Evolutionary conservation across 495 filamentous ascomycete genomes (phyloP).

Genomic region (Annulohypoxylon stygium): DNA sequence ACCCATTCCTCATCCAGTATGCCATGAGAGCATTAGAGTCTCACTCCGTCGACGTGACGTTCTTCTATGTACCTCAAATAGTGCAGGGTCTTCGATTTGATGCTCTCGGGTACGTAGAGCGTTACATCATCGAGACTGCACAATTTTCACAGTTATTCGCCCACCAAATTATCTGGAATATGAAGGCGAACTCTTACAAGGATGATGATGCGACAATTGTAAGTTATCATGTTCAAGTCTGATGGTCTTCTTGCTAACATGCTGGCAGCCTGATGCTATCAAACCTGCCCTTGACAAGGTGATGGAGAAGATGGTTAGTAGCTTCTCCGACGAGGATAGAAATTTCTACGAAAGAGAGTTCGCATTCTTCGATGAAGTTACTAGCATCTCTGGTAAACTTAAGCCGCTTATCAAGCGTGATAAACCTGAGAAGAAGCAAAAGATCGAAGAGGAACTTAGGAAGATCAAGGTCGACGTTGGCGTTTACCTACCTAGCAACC

Average conservation of each 20-base stretch:
- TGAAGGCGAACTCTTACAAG: conserved; percentile 98
- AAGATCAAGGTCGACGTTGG: conserved; percentile 97
- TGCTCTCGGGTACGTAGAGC: conserved; percentile 91
- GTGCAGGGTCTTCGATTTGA: conserved; percentile 98
- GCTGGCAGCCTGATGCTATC: conserved; percentile 81
- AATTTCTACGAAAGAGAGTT: conserved; percentile 96
- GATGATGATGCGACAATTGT: conserved; percentile 93
- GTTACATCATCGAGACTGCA: conserved; percentile 95
- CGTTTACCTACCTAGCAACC: conserved; percentile 96
- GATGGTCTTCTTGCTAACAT: conserved; percentile 52
- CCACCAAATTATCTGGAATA: conserved; percentile 99
- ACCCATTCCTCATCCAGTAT: conserved; percentile 95
- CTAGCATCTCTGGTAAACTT: conserved; percentile 92
- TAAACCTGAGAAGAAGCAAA: conserved; percentile 98
- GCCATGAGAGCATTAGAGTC: conserved; percentile 95
- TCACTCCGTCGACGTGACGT: conserved; percentile 94
- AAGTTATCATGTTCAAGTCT: conserved; percentile 52
- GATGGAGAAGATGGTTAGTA: conserved; percentile 82
- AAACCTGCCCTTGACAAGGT: conserved; percentile 95
- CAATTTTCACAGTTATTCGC: conserved; percentile 97
- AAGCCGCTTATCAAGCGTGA: conserved; percentile 91
- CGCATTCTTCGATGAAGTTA: conserved; percentile 97
- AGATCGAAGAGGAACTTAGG: conserved; percentile 97
- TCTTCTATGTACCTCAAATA: conserved; percentile 98
- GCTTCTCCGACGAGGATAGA: conserved; percentile 82